A percentile compares a stretch with the other conserved stretches of the same genome.
These are phyloP conservation scores for Hirsutella rhossiliensis DNA, from an alignment of 2,329 filamentous ascomycete genomes.

Conservation along the genomic window DNA sequence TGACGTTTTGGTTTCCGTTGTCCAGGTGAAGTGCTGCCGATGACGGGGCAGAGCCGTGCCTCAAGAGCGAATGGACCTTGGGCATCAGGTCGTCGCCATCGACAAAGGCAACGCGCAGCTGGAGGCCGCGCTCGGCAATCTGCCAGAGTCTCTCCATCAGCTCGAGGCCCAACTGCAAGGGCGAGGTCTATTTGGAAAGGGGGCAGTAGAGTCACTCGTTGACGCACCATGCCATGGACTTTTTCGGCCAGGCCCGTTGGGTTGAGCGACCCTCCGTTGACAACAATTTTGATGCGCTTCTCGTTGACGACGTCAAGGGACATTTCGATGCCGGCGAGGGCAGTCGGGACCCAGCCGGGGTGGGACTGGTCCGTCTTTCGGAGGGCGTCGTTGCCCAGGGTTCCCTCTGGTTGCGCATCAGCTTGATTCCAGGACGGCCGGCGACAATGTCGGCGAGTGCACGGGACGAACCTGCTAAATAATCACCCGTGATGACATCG, in stretches of 20 bases:
- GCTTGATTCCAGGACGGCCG: conserved; percentile 9
- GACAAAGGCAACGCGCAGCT: conserved; percentile 24
- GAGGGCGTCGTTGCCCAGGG: conserved; percentile 12
- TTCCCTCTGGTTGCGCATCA: conserved; percentile 15
- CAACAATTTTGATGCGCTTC: conserved; percentile 39
- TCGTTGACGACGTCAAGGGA: conserved; percentile 21
- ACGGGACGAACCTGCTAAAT: conserved; percentile 26
- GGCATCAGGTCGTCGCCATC: conserved; percentile 24
- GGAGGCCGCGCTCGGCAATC: conserved; percentile 13
- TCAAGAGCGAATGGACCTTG: conserved; percentile 5
- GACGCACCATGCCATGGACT: conserved; percentile 8
- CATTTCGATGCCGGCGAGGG: conserved; percentile 12
- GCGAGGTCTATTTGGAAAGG: too few relatives aligned
- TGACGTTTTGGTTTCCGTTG: conserved; percentile 7
- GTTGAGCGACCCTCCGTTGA: conserved; percentile 45
- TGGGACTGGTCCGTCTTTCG: conserved; percentile 1
- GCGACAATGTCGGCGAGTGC: too few relatives aligned
- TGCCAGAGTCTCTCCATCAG: background rate
- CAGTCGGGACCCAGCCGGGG: conserved; percentile 10
- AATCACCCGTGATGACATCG: conserved; percentile 43
- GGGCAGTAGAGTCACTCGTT: background rate
- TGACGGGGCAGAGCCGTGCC: background rate
- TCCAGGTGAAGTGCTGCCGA: conserved; percentile 17
- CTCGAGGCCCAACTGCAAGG: too few relatives aligned
- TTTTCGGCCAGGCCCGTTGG: conserved; percentile 35